phyloP scores from a whole-genome alignment of 371 early-diverging fungal species.

The Saksenaea vasiformis region DNA sequence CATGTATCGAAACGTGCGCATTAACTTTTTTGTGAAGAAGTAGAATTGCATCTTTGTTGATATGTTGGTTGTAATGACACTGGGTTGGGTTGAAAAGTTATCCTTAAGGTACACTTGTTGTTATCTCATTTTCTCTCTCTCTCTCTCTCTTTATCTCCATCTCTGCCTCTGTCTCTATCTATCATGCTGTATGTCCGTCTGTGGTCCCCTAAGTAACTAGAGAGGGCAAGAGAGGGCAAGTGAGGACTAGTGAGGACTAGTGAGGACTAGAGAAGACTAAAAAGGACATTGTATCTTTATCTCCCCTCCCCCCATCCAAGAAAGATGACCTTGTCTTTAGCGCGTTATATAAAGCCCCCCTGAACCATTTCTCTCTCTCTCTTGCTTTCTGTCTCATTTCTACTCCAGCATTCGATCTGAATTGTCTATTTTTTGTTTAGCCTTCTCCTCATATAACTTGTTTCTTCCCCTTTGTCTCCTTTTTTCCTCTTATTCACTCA shows the following conservation, averaged over 20 bases:
- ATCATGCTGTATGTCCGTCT: too few species aligned
- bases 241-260: too few species aligned
- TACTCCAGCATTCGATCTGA: not conserved
- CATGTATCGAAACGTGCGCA: too few species aligned
- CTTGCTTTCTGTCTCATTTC: not conserved
- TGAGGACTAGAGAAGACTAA: too few species aligned
- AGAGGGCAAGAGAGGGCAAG: too few species aligned
- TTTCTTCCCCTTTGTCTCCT: not conserved
- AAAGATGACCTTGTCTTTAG: conserved; percentile 1
- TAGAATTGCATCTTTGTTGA: not conserved
- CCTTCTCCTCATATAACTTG: not conserved
- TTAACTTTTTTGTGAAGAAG: not conserved
- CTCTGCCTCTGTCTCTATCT: too few species aligned
- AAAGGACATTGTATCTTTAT: not conserved
- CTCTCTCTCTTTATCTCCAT: too few species aligned
- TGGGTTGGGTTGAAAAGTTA: not conserved
- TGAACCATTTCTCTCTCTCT: not conserved
- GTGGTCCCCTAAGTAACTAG: not conserved
- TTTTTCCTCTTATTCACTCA: not conserved
- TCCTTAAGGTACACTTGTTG: conserved; percentile 1
- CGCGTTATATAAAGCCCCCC: conserved; percentile 3
- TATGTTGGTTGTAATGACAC: not conserved
- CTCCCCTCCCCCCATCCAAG: not conserved
- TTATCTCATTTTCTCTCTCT: too few species aligned
- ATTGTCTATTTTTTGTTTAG: not conserved